Evolutionary conservation across 305 asterid species (phyloP).

Genomic region (Fraxinus albicans): DNA sequence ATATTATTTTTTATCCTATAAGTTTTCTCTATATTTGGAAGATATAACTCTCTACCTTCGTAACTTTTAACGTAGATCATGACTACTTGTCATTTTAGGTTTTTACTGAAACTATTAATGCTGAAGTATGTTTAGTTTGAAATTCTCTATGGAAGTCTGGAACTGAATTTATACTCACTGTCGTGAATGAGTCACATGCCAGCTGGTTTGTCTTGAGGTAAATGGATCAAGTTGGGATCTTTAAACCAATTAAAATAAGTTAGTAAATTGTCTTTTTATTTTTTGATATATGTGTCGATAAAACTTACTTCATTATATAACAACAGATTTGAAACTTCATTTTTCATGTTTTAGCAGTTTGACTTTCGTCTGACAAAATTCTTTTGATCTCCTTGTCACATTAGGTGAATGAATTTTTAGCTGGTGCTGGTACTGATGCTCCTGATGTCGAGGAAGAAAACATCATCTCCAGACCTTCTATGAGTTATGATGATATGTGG

Average conservation of each 20-base stretch:
- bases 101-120: not conserved
- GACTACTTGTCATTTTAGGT: not conserved
- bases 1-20: not conserved
- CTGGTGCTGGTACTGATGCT: conserved; percentile 99
- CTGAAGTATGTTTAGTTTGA: not conserved
- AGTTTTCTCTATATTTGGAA: not conserved
- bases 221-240: not conserved
- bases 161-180: not conserved
- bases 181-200: not conserved
- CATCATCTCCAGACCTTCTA: conserved; percentile 81
- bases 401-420: conserved; percentile 93
- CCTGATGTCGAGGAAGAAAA: conserved; percentile 99
- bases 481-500: conserved; percentile 99
- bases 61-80: not conserved
- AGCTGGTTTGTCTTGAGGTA: not conserved
- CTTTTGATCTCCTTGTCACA: conserved; percentile 9
- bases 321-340: not conserved
- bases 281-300: not conserved
- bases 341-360: conserved; percentile 23
- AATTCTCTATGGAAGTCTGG: not conserved
- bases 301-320: not conserved
- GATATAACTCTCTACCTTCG: not conserved
- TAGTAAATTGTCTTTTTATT: not conserved
- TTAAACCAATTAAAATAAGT: not conserved
- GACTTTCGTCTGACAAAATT: conserved; percentile 10